phyloP scores from a whole-genome alignment of 306 rosid species.

The Purshia tridentata region DNA sequence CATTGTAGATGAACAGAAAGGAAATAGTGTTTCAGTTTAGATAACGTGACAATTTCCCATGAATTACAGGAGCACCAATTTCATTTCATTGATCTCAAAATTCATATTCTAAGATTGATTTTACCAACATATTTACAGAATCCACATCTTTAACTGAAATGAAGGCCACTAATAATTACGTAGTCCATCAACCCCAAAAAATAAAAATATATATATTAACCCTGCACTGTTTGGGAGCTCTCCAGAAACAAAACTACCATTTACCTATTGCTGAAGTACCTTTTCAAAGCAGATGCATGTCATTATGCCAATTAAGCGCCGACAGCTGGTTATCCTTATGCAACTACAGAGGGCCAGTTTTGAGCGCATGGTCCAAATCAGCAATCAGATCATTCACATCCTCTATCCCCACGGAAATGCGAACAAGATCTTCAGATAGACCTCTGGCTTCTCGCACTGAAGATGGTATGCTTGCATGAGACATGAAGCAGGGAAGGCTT shows the following conservation, averaged over 20 bases:
- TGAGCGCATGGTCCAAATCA: slow-evolving; percentile 62
- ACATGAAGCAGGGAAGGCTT: slow-evolving; percentile 82
- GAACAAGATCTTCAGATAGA: slow-evolving; percentile 75
- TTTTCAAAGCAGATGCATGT: background rate
- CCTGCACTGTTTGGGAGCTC: background rate
- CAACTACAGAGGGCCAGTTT: slow-evolving; percentile 54
- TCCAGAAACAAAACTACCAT: background rate
- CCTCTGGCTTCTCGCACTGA: slow-evolving; percentile 79
- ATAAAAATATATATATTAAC: background rate
- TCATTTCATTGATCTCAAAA: background rate
- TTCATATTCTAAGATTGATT: background rate
- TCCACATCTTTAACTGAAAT: background rate
- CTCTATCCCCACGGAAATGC: slow-evolving; percentile 85
- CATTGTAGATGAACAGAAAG: too few relatives aligned
- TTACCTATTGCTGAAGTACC: background rate
- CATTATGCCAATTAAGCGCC: background rate
- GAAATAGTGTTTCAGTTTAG: background rate
- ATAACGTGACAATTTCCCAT: background rate
- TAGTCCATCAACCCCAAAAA: background rate
- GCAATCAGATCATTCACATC: slow-evolving; percentile 74
- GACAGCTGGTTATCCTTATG: background rate
- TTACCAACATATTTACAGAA: background rate
- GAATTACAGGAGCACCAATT: background rate
- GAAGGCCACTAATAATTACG: background rate
- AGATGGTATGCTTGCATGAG: slow-evolving; percentile 86